Evolutionary conservation across 108 stramenopile genomes (phyloP).

Genomic region (Skeletonema costatum): DNA sequence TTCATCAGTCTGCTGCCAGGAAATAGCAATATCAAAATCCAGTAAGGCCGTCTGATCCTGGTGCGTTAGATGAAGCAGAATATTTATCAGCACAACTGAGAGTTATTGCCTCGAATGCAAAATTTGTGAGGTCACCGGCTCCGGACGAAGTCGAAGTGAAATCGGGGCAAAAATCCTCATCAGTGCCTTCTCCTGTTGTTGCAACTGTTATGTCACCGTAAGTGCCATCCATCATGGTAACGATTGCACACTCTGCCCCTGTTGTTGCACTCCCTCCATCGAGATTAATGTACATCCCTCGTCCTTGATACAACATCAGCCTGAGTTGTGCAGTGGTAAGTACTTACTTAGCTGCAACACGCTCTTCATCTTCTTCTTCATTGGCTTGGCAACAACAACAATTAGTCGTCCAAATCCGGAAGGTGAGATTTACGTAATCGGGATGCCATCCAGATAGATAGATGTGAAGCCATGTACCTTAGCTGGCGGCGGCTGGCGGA

Average conservation of each 20-base stretch:
- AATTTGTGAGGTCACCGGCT: neutral
- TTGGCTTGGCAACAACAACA: no score
- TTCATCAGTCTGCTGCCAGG: neutral
- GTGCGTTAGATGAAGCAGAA: neutral
- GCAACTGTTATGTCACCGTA: neutral
- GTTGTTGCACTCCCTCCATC: neutral
- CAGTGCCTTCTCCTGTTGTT: neutral
- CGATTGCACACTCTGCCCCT: neutral
- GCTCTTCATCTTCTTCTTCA: no score
- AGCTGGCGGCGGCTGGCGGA: no score
- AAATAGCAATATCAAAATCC: neutral
- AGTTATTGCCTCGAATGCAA: neutral
- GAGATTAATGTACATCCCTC: neutral
- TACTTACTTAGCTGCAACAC: no score
- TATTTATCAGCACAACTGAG: neutral
- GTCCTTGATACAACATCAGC: no score
- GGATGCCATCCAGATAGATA: no score
- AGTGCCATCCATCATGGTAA: neutral
- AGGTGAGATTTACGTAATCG: no score
- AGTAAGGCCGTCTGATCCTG: neutral
- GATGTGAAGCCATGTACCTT: no score
- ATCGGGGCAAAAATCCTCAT: neutral
- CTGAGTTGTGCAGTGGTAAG: no score
- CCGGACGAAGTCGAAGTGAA: neutral
- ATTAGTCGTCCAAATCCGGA: no score